phyloP scores from a whole-genome alignment of 345 rosid species.

The Hevea brasiliensis region DNA sequence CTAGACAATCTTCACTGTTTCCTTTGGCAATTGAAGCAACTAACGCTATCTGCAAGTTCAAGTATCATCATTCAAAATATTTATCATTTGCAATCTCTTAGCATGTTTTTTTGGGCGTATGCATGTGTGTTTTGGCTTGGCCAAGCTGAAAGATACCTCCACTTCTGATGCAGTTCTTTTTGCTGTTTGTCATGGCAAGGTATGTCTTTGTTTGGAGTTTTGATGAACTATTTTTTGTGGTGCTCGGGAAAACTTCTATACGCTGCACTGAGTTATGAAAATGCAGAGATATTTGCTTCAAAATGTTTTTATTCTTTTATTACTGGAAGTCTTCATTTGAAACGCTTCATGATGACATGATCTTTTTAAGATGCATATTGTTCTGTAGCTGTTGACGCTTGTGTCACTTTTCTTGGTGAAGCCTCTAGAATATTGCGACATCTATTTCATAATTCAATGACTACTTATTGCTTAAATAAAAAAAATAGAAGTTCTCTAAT shows the following conservation, averaged over 20 bases:
- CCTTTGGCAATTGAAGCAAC: slow-evolving; percentile 68
- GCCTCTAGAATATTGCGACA: background rate
- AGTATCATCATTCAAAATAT: slow-evolving; percentile 6
- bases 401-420: background rate
- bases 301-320: background rate
- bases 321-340: background rate
- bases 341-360: background rate
- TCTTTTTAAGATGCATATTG: background rate
- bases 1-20: slow-evolving; percentile 84
- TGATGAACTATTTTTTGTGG: slow-evolving; percentile 12
- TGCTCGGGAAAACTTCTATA: slow-evolving; percentile 12
- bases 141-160: slow-evolving; percentile 73
- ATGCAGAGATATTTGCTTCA: background rate
- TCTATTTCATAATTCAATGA: background rate
- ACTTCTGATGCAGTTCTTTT: slow-evolving; percentile 83
- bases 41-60: slow-evolving; percentile 14
- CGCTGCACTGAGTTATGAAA: background rate
- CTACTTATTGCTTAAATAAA: background rate
- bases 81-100: background rate
- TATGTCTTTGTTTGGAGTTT: slow-evolving; percentile 31
- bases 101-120: background rate
- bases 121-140: slow-evolving; percentile 29
- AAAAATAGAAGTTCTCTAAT: background rate
- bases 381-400: background rate
- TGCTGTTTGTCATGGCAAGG: slow-evolving; percentile 99